Conservation (phyloP, 1,139 yeast species). For the Lodderomyces pseudojiufengensis region DNA sequence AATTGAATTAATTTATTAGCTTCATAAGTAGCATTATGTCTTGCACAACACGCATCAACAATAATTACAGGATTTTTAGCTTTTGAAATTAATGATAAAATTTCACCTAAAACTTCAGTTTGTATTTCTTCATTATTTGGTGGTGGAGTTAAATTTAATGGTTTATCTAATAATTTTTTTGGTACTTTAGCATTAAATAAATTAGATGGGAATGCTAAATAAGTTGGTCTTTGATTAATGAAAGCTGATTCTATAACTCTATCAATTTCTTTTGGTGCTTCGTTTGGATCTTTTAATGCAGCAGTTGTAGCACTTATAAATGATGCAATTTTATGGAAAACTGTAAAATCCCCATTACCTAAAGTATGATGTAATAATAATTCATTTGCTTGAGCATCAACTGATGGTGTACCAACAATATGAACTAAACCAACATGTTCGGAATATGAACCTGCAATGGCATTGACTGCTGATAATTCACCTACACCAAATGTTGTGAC, state of each 20-base stretch:
- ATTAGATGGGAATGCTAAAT: conserved; percentile 38
- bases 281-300: conserved; percentile 24
- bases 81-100: conserved; percentile 23
- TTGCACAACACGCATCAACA: conserved; percentile 35
- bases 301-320: conserved; percentile 32
- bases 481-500: conserved; percentile 72
- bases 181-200: conserved; percentile 36
- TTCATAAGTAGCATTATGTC: conserved; percentile 32
- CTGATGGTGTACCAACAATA: conserved; percentile 45
- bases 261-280: conserved; percentile 34
- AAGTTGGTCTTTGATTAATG: conserved; percentile 36
- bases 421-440: conserved; percentile 42
- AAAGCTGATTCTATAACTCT: conserved; percentile 35
- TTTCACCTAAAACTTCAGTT: conserved; percentile 28
- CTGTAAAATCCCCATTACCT: conserved; percentile 84
- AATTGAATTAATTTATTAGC: conserved; percentile 28
- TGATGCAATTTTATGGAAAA: conserved; percentile 61
- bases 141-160: conserved; percentile 28
- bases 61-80: conserved; percentile 33
- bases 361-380: conserved; percentile 57
- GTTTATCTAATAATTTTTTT: conserved; percentile 24
- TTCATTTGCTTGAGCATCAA: conserved; percentile 61
- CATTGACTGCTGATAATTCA: conserved; percentile 42
- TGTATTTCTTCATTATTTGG: conserved; percentile 29
- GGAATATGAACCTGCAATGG: conserved; percentile 42